Evolutionary conservation across 768 basidiomycete genomes (phyloP).

Genomic region (Antrodiella citrinella): DNA sequence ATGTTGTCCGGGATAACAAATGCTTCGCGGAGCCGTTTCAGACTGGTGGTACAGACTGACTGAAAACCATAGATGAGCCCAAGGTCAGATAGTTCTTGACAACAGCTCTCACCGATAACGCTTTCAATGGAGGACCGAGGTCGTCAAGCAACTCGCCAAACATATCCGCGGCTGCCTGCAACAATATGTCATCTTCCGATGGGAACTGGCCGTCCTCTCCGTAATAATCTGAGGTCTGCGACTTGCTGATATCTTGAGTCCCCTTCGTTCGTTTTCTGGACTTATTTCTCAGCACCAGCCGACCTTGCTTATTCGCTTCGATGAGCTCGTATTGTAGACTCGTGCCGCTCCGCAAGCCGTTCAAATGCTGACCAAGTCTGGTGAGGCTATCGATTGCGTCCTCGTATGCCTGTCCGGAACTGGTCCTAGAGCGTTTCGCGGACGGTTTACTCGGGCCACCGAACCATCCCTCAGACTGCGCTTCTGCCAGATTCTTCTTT

Average conservation of each 20-base stretch:
- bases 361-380: constrained; percentile 88
- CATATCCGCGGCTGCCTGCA: constrained; percentile 59
- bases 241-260: neutral
- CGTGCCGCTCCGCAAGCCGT: constrained; percentile 79
- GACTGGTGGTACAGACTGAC: constrained; percentile 51
- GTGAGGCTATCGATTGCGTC: constrained; percentile 84
- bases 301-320: constrained; percentile 45
- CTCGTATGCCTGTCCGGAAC: constrained; percentile 55
- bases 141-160: constrained; percentile 78
- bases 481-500: constrained; percentile 80
- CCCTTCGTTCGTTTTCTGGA: neutral
- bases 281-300: constrained; percentile 25
- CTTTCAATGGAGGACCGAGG: constrained; percentile 67
- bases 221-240: neutral
- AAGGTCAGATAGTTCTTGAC: constrained; percentile 1
- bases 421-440: neutral
- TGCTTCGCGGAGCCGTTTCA: constrained; percentile 57
- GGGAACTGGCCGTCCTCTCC: constrained; percentile 15
- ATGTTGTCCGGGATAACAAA: constrained; percentile 46
- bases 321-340: constrained; percentile 78
- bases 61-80: no score
- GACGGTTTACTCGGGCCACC: constrained; percentile 18
- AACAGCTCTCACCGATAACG: constrained; percentile 55
- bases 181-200: constrained; percentile 31
- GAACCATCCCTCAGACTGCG: constrained; percentile 73